These are phyloP conservation scores for Calonectria pteridis DNA, from an alignment of 2,329 filamentous ascomycete genomes.

Conservation along the genomic window DNA sequence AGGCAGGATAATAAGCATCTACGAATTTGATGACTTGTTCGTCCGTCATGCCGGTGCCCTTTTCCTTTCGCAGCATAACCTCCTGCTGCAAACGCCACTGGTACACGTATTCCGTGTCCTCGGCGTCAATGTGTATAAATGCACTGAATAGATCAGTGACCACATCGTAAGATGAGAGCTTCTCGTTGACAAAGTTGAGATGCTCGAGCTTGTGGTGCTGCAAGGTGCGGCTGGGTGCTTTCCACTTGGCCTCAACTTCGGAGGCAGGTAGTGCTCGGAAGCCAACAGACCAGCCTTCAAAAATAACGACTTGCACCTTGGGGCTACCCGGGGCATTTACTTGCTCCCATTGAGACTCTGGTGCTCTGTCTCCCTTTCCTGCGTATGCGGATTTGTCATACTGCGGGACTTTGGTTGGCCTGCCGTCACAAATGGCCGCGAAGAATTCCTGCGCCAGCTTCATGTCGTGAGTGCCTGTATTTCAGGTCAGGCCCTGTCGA, in stretches of 20 bases:
- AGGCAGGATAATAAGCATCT: conserved; percentile 1
- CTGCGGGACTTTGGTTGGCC: neutral
- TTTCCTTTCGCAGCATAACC: neutral
- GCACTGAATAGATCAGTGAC: neutral
- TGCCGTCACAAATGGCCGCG: neutral
- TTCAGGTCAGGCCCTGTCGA: neutral
- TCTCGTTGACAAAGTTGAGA: neutral
- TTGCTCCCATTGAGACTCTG: neutral
- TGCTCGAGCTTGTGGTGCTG: conserved; percentile 2
- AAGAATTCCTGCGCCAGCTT: conserved; percentile 3
- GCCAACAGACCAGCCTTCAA: neutral
- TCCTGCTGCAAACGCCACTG: neutral
- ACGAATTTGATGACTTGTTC: conserved; percentile 1
- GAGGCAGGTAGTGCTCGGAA: neutral
- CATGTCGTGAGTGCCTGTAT: neutral
- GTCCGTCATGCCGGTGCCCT: neutral
- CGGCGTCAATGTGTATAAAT: neutral
- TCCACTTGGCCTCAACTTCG: neutral
- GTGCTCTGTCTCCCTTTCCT: neutral
- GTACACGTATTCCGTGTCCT: neutral
- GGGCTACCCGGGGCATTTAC: neutral
- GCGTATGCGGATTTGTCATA: neutral
- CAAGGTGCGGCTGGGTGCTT: neutral
- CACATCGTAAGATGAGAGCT: neutral
- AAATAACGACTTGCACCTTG: conserved; percentile 1